Base-by-base conservation (phyloP, 768 basidiomycete genomes). In the Tephrocybe rancida region DNA sequence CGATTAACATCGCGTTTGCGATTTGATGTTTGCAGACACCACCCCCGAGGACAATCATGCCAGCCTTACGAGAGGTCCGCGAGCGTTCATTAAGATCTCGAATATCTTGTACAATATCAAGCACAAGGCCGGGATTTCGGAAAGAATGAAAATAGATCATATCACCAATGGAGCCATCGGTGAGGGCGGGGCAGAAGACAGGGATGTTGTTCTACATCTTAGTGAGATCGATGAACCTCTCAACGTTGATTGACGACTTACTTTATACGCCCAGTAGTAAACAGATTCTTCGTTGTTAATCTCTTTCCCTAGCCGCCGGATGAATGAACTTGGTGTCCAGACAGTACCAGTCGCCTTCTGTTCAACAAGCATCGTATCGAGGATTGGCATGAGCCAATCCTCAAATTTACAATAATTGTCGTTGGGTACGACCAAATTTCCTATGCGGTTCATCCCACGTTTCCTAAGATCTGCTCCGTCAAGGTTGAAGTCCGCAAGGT, bases 141-240 rank as follows among this genome's bases (percentile, higher is more conserved):
- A 95, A 99, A 11, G 95, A 95, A 72, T 98, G 97, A 68, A 98
- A 98, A 72, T 98, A 99, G 34, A 98, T 87, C 95, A 98, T 98
- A 70, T 99, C 97, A 52, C 97, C 97, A 52, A 99, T 81, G 0
- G 97, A 98, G 10, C 97, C 97, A 65, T 99, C 97, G 24, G 97
- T 99, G 44, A 99, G 74, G 1, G 97, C 97, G 21, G 97, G 97
- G 68, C 97, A 99, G 74, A 98, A 99, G 43, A 98, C 94, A 7
- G 97, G 97, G 52, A 98, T 98, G 61, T 98, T 79, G 72, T 99
- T 98, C 97, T 99, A 72, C 47, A 57, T 54, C 34, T n/a, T 51
- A 55, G n/a, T 62, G 47, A 57, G 61, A 46, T 44, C 18, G 34
- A 48, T 38, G 27, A 16, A 32, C 43, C 44, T 32, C 19, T 22